Base-by-base conservation (phyloP, 257 asterid species). In the Craterostigma plantagineum region DNA sequence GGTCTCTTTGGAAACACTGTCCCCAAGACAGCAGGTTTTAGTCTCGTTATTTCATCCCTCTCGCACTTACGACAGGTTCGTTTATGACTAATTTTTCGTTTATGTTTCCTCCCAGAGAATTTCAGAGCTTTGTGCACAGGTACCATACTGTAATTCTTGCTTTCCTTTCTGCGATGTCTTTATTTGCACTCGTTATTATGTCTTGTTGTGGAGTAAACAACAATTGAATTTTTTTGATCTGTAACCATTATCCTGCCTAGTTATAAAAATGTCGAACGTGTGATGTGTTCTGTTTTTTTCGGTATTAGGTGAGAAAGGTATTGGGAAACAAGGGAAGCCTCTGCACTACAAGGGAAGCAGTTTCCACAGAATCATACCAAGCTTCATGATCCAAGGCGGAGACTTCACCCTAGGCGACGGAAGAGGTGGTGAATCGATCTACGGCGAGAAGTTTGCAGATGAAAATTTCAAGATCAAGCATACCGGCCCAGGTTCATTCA, bases 361-460 rank as follows among this genome's bases (percentile, higher is more conserved):
- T 44, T 75, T 90, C 71, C 99, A 83, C 38, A 71, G 95, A 64
- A 79, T 90, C 34, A 90, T 90, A 48, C 99, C 99, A 15, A 83
- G 92, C 73, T 90, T 90, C 70, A 90, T 90, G 99, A 43, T 90
- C 56, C 99, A 79, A 72, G 95, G 99, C 34, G 99, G 99, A 39
- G 99, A 79, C 71, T 90, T 90, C 56, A 90, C 99, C 50, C 84
- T 70, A 11, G 94, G 94, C 14, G 94, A 81, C 71, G 97, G 97
- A 56, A 78, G 94, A 64, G 95, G 95, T 2, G 99, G 99, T 15
- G 95, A 90, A 51, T 83, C 99, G 36, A 76, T 86, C 38, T 78
- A 86, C 0, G 94, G 93, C 35, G 91, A 71, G 54, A 77, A 77
- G 58, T 83, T 90, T 56, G 87, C 83, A 4, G 99, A 90, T 60